Evolutionary conservation across 1,284 basidiomycete genomes (phyloP), one percentile per base, ranked within the genome.

Genomic region (Ceratobasidium papillatum): DNA sequence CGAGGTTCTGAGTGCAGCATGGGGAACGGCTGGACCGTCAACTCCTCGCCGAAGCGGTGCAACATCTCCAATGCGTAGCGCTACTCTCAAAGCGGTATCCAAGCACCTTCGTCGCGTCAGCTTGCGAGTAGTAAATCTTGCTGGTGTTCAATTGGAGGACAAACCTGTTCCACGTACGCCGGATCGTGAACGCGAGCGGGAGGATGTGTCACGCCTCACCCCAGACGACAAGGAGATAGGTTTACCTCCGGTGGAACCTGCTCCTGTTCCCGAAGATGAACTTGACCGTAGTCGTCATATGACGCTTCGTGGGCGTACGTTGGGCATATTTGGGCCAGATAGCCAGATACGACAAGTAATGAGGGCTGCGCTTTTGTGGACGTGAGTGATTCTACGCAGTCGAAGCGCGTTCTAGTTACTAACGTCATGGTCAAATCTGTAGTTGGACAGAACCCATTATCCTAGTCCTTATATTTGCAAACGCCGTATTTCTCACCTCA

Each of bases 391-490:
- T 9, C 61, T 51, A 58, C 25, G 25, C 52, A 30, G 45, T 51
- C 49, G 51, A 59, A 54, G 72, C 38, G 47, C 2, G n/a, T 51
- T 3, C 38, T 76, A 27, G 56, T 17, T 49, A 34, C 62, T 64
- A 30, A 64, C 27, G 71, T 32, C 19, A 22, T 22, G 12, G 3
- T 3, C 34, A 74, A 59, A 49, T 41, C 11, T 75, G 75, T 77
- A 95, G 94, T 77, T 93, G 90, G 88, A 94, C 95, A 19, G 96
- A 99, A 82, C 94, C 95, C 12, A 78, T 86, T 49, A 94, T 99
- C 72, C 87, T 99, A 52, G 79, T 91, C 8, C 86, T 96, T 66
- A 98, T 99, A 80, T 86, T 98, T 66, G 79, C 91, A 78, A 94
- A 98, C 81, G 93, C 94, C 22, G 86, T 95, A 74, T 86, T 96